These are phyloP conservation scores for Lipomyces sp. DNA, from an alignment of 805 yeast species.

Conservation along the genomic window DNA sequence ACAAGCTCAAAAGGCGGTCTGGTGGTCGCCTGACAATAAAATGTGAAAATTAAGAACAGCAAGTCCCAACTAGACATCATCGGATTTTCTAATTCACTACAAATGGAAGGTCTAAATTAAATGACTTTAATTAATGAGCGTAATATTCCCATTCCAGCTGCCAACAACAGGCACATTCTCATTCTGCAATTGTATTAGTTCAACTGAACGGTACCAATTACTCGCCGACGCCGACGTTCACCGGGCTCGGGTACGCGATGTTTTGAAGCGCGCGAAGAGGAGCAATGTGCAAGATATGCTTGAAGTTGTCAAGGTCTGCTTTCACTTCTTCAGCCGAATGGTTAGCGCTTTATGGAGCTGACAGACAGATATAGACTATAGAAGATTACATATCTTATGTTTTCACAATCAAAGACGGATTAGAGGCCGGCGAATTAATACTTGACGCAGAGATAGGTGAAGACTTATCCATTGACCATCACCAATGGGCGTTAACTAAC, in stretches of 20 bases:
- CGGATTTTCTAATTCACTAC: no score
- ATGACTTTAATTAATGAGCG: conserved; percentile 27
- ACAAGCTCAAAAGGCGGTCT: no score
- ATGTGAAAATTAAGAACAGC: no score
- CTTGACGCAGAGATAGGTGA: conserved; percentile 36
- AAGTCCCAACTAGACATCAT: no score
- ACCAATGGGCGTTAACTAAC: neutral
- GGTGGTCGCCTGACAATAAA: no score
- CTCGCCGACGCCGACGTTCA: conserved; percentile 41
- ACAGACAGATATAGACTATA: conserved; percentile 29
- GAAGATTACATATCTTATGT: conserved; percentile 42
- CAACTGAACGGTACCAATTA: conserved; percentile 37
- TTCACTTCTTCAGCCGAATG: neutral
- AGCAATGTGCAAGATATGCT: conserved; percentile 38
- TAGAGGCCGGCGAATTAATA: conserved; percentile 32
- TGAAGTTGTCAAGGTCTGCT: conserved; percentile 39
- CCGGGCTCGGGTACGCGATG: conserved; percentile 42
- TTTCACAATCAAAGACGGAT: conserved; percentile 37
- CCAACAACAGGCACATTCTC: conserved; percentile 44
- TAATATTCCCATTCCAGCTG: conserved; percentile 39
- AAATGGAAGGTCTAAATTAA: no score
- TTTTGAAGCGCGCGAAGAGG: conserved; percentile 43
- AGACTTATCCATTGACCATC: neutral
- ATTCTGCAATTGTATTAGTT: conserved; percentile 34
- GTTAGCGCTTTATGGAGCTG: neutral